These are phyloP conservation scores for Aspergillus jensenii DNA, from an alignment of 2,329 filamentous ascomycete genomes.

Conservation along the genomic window DNA sequence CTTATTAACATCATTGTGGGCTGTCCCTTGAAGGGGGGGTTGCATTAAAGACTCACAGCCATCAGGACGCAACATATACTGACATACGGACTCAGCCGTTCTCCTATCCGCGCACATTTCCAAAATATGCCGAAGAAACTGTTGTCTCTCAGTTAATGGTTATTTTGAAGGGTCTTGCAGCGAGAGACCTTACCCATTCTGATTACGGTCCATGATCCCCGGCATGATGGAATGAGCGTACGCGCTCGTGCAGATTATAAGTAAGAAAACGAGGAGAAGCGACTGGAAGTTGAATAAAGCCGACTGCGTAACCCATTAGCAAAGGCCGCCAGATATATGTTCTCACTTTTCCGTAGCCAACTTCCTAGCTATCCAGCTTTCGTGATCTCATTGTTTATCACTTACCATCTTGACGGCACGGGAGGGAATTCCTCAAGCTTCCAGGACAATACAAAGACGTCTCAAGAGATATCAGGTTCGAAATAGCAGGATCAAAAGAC, in stretches of 20 bases:
- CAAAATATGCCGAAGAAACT: slow-evolving; percentile 86
- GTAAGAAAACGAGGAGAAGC: slow-evolving; percentile 87
- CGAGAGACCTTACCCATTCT: slow-evolving; percentile 67
- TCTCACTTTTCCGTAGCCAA: not conserved
- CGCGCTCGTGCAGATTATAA: slow-evolving; percentile 92
- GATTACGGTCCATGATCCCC: slow-evolving; percentile 86
- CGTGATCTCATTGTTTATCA: slow-evolving; percentile 1
- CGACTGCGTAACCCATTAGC: slow-evolving; percentile 56
- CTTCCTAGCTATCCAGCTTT: not conserved
- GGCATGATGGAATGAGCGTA: slow-evolving; percentile 92
- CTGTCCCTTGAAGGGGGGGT: not conserved
- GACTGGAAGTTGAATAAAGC: slow-evolving; percentile 99
- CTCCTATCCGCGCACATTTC: slow-evolving; percentile 91
- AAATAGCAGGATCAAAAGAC: not conserved
- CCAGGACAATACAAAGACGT: not conserved
- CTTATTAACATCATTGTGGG: not conserved
- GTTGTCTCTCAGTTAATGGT: not conserved
- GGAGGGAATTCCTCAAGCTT: not conserved
- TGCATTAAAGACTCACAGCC: slow-evolving; percentile 65
- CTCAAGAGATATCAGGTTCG: not conserved
- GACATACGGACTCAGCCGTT: slow-evolving; percentile 91
- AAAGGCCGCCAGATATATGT: not conserved
- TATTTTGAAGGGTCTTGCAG: not conserved
- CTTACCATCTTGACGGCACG: slow-evolving; percentile 32
- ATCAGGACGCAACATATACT: slow-evolving; percentile 90